Conservation (phyloP, 2,329 filamentous ascomycete genomes). For the Blumeria graminis region DNA sequence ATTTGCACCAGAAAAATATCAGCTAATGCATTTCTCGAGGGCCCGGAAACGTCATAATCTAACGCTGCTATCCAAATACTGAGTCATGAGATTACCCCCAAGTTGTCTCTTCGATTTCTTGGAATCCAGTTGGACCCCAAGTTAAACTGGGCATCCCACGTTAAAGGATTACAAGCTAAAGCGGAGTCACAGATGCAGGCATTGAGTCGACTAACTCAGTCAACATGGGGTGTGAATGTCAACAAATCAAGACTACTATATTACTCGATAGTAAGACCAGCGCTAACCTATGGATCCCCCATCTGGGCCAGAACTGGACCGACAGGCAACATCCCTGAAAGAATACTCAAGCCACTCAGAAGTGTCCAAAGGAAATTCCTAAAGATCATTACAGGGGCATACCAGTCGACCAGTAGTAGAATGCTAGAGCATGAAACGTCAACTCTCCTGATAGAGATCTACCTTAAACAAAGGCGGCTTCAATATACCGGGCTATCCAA, state of each 20-base stretch:
- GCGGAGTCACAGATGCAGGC: neutral
- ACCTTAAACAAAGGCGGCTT: neutral
- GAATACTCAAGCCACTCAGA: neutral
- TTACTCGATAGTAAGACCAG: neutral
- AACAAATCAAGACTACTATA: neutral
- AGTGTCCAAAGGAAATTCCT: neutral
- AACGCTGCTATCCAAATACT: neutral
- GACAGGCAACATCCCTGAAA: neutral
- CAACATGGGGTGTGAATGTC: neutral
- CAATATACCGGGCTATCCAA: neutral
- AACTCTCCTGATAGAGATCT: neutral
- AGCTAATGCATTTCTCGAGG: neutral
- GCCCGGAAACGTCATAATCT: neutral
- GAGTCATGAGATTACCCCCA: neutral
- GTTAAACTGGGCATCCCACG: neutral
- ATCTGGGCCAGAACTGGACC: neutral
- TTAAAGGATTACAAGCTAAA: neutral
- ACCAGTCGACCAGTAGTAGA: neutral
- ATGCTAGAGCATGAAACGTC: neutral
- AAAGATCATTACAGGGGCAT: neutral
- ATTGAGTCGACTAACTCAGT: constrained; percentile 1
- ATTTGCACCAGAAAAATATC: constrained; percentile 1
- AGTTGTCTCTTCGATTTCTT: neutral
- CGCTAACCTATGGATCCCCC: neutral
- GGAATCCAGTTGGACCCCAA: neutral